Base-by-base conservation (phyloP, 1,284 basidiomycete genomes). In the Trametes polyzona region DNA sequence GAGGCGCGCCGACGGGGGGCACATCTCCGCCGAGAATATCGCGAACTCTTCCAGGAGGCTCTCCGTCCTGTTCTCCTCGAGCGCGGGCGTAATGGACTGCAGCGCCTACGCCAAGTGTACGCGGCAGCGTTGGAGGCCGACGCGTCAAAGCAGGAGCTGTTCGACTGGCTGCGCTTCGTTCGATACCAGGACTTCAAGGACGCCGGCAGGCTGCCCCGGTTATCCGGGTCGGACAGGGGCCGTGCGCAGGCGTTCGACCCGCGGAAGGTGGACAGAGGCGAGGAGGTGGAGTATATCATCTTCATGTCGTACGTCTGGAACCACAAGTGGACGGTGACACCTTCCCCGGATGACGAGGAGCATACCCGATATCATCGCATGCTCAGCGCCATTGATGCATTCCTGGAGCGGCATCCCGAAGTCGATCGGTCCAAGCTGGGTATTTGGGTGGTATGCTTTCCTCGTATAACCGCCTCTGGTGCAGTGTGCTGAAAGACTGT, bases 311-410 rank as follows among this genome's bases (percentile, higher is more conserved):
- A 50, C 19, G 23, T 17, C 9, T 50, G 48, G 37, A 41, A n/a
- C 12, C 9, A 32, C 37, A 16, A n/a, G 26, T 9, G 9, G 11
- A 5, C 17, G 14, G 48, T 29, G 2, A 17, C 26, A 11, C 26
- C 27, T 11, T 30, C 29, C 7, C 48, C 48, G 7, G 48, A 50
- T 37, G 37, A 50, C 27, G 37, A 33, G 19, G 9, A 33, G 5
- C 26, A 33, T 27, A 50, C 48, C 8, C 48, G 33, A n/a, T 50
- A 50, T 21, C 48, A 19, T n/a, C 48, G 48, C 19, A 50, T 50
- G 29, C 48, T 50, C 12, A 29, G 9, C 19, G 37, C 48, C 12
- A 30, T 40, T 19, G n/a, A 50, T 14, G 27, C 36, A 2, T 50
- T 50, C 27, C 27, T 50, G 17, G 27, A 10, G 4, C 3, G 30